A percentile compares a stretch with the other conserved stretches of the same genome.
Evolutionary conservation across 805 yeast genomes (phyloP).

Genomic region (Pichia thaimueangensis): DNA sequence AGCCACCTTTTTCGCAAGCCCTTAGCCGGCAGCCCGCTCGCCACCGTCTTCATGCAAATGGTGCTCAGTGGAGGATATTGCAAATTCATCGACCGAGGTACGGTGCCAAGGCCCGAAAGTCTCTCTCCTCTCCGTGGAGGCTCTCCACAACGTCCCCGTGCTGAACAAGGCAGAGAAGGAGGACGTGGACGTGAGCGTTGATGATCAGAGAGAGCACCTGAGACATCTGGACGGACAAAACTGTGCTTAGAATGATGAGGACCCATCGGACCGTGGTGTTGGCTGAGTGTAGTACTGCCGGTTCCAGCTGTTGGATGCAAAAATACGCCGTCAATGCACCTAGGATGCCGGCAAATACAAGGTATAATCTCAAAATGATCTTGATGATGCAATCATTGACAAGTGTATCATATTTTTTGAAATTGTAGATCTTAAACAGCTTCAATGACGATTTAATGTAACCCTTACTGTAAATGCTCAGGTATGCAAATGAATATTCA

Average conservation of each 20-base stretch:
- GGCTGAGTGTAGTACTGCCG: slow-evolving; percentile 36
- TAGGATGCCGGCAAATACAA: slow-evolving; percentile 53
- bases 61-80: too few species aligned
- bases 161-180: slow-evolving; percentile 74
- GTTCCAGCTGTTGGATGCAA: slow-evolving; percentile 61
- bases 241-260: slow-evolving; percentile 30
- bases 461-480: slow-evolving; percentile 77
- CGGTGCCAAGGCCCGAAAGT: not conserved
- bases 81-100: not conserved
- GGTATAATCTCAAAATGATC: slow-evolving; percentile 65
- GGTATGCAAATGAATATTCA: slow-evolving; percentile 79
- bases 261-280: slow-evolving; percentile 6
- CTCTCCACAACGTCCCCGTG: slow-evolving; percentile 75
- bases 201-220: slow-evolving; percentile 64
- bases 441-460: slow-evolving; percentile 72
- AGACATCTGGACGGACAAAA: slow-evolving; percentile 68
- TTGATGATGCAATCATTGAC: slow-evolving; percentile 78
- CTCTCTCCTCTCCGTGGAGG: slow-evolving; percentile 49
- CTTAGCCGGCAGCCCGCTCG: too few species aligned
- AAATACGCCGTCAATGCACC: slow-evolving; percentile 49
- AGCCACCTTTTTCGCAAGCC: too few species aligned
- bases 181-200: slow-evolving; percentile 72
- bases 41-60: too few species aligned
- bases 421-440: slow-evolving; percentile 65
- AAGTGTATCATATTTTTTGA: slow-evolving; percentile 76